A percentile compares a stretch with the other conserved stretches of the same genome.
phyloP scores from a whole-genome alignment of 306 rosid species.

The Parietaria judaica region DNA sequence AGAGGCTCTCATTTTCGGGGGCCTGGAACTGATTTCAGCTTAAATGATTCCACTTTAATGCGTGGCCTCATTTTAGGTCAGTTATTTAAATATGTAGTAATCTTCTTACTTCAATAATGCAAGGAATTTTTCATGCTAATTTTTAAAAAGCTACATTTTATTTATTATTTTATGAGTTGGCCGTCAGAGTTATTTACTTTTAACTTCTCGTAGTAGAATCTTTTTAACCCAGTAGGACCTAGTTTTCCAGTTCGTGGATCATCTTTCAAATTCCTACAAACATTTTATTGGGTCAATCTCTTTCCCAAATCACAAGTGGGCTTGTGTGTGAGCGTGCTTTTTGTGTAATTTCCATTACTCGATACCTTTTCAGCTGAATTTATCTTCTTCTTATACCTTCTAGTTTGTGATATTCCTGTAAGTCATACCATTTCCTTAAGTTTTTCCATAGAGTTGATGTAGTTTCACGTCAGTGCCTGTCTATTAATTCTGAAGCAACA shows the following conservation, averaged over 20 bases:
- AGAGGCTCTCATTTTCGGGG: slow-evolving; percentile 69
- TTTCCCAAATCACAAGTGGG: slow-evolving; percentile 3
- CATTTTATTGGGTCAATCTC: slow-evolving; percentile 12
- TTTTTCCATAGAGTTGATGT: too few species aligned
- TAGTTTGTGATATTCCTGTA: not conserved
- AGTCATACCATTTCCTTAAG: not conserved
- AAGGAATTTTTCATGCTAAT: slow-evolving; percentile 53
- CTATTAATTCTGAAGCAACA: too few species aligned
- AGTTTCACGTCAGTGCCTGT: too few species aligned
- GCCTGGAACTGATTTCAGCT: slow-evolving; percentile 64
- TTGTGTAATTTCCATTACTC: not conserved
- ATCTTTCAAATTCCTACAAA: slow-evolving; percentile 5
- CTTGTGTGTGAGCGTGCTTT: slow-evolving; percentile 4
- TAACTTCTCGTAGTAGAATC: slow-evolving; percentile 2
- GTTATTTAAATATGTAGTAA: slow-evolving; percentile 54
- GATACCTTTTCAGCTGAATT: not conserved
- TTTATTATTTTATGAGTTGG: slow-evolving; percentile 21
- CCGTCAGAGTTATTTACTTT: slow-evolving; percentile 17
- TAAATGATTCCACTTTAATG: slow-evolving; percentile 64
- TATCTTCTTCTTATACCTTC: not conserved
- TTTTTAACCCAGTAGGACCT: slow-evolving; percentile 9
- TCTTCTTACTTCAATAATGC: slow-evolving; percentile 29
- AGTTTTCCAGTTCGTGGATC: slow-evolving; percentile 15
- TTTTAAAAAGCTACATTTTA: slow-evolving; percentile 29
- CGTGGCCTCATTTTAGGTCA: slow-evolving; percentile 78